Conservation (phyloP, 306 rosid species). For the Medicago ruthenica region DNA sequence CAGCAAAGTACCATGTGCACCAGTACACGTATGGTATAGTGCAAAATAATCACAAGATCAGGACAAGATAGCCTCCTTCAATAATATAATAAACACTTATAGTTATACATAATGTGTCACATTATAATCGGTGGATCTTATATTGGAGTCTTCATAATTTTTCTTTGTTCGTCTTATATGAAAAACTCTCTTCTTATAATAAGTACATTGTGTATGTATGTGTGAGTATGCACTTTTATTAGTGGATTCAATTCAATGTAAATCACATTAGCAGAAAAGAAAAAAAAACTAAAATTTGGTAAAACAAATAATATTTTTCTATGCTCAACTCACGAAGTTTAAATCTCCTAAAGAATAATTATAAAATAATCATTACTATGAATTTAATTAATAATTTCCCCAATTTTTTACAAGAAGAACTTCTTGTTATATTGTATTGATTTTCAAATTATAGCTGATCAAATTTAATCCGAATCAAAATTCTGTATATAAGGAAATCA, state of each 20-base stretch:
- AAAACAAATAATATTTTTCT: no score
- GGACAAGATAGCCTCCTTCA: slow-evolving; percentile 44
- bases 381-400: no score
- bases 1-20: slow-evolving; percentile 59
- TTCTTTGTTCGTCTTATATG: not conserved
- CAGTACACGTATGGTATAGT: slow-evolving; percentile 40
- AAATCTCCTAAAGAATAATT: no score
- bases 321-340: no score
- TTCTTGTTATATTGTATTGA: no score
- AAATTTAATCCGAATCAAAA: no score
- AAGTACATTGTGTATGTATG: not conserved
- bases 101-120: not conserved
- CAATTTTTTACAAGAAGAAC: no score
- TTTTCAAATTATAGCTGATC: no score
- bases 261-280: not conserved
- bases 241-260: not conserved
- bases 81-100: slow-evolving; percentile 18
- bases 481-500: no score
- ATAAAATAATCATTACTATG: no score
- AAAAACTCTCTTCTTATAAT: not conserved
- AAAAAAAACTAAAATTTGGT: not conserved
- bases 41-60: slow-evolving; percentile 41
- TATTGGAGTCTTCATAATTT: not conserved
- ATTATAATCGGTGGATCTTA: slow-evolving; percentile 16
- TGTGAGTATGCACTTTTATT: not conserved